Base-by-base conservation (phyloP, 805 yeast species). In the Nakazawaea populi region DNA sequence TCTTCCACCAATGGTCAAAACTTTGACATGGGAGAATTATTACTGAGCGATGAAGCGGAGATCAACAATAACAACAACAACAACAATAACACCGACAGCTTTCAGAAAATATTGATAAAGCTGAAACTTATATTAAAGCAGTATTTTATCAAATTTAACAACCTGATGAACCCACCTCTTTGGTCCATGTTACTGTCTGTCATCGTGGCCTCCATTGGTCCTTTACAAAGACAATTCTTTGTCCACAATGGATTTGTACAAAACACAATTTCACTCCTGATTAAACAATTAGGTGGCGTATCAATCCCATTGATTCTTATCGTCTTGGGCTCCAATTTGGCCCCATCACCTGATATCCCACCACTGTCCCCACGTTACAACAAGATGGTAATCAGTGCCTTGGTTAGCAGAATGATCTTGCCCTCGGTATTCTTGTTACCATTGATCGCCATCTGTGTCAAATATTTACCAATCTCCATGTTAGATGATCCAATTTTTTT, bases 401-500 rank as follows among this genome's bases (percentile, higher is more conserved):
- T 87, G 49, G 58, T 86, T 14, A 85, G 91, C 34, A 74, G 94
- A 61, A 87, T 87, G 94, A 82, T 87, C 44, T 66, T 87, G 10
- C 92, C 94, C 8, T 83, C 91, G 4, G 60, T 85, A 34, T 63
- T 86, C 34, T 66, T 87, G 47, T 68, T 87, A 41, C 95, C 95
- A 1, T 54, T 85, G 39, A 83, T 87, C 56, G 80, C 89, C 2
- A 47, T 78, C 2, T 70, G 79, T 51, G 91, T 84, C 44, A 85
- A 82, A 65, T 80, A 75, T 60, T 68, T 86, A 55, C 77, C 77
- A 34, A 74, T 82, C 18, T 82, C 89, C 48, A 85, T 87, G 36
- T 70, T 87, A 64, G 89, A 84, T 62, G 95, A 87, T 64, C 95
- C 95, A 37, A 87, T 87, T 41, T 87, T 87, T 60, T 70, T 87